Conservation (phyloP, 371 early-diverging fungal genomes). For the Lichtheimia ornata region DNA sequence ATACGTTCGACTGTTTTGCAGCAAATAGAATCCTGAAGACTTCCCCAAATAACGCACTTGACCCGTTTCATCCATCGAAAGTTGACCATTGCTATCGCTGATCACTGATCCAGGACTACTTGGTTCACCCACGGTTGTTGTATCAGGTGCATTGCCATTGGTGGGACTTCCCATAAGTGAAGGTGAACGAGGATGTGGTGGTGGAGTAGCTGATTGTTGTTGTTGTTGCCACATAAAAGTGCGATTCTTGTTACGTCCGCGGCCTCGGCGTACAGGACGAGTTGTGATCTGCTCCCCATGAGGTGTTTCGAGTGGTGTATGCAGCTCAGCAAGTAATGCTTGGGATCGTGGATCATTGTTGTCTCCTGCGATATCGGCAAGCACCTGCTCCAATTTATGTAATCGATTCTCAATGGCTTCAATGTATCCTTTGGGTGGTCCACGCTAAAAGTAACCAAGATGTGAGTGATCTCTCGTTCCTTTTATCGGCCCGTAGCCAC, state of each 20-base stretch:
- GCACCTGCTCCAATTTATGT: slow-evolving; percentile 59
- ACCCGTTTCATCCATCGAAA: slow-evolving; percentile 52
- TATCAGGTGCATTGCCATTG: background rate
- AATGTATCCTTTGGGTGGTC: slow-evolving; percentile 75
- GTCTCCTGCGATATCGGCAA: slow-evolving; percentile 53
- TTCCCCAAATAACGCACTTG: slow-evolving; percentile 48
- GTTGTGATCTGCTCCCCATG: slow-evolving; percentile 47
- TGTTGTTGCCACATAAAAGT: slow-evolving; percentile 19
- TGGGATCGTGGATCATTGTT: slow-evolving; percentile 56
- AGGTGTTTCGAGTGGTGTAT: slow-evolving; percentile 50
- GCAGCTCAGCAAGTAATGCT: slow-evolving; percentile 57
- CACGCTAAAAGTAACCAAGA: slow-evolving; percentile 43
- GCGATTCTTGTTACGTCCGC: slow-evolving; percentile 24
- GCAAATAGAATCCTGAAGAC: slow-evolving; percentile 47
- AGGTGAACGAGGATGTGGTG: background rate
- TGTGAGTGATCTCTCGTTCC: background rate
- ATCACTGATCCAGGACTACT: slow-evolving; percentile 22
- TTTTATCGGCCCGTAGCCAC: slow-evolving; percentile 7
- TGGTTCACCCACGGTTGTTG: background rate
- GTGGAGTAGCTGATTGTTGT: background rate
- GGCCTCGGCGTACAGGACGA: slow-evolving; percentile 37
- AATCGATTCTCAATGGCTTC: slow-evolving; percentile 72
- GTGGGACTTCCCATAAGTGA: slow-evolving; percentile 11
- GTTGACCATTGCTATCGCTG: slow-evolving; percentile 36
- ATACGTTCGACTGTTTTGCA: slow-evolving; percentile 45